Evolutionary conservation across 768 basidiomycete genomes (phyloP).

Genomic region (Lanmaoa pseudosensibilis): DNA sequence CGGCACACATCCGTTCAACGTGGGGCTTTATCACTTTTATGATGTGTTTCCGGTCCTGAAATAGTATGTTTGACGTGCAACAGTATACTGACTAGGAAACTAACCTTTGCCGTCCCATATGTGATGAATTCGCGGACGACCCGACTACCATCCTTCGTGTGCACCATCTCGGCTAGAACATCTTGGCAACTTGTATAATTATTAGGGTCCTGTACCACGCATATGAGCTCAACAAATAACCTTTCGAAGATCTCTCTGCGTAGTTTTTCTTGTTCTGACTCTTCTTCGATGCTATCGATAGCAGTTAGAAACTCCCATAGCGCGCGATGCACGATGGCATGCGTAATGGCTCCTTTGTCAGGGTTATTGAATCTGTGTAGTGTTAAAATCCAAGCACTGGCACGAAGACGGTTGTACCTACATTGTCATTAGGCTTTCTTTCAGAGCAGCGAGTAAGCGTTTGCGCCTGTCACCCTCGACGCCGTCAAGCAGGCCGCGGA

Average conservation of each 20-base stretch:
- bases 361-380: slow-evolving; percentile 81
- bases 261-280: slow-evolving; percentile 68
- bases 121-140: slow-evolving; percentile 85
- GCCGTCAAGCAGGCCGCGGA: slow-evolving; percentile 66
- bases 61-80: neutral
- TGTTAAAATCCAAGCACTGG: neutral
- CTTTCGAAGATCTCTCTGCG: slow-evolving; percentile 80
- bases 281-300: slow-evolving; percentile 55
- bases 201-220: neutral
- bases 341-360: slow-evolving; percentile 85
- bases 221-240: slow-evolving; percentile 35
- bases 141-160: slow-evolving; percentile 89
- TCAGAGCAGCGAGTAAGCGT: slow-evolving; percentile 65
- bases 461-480: slow-evolving; percentile 62
- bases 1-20: slow-evolving; percentile 81
- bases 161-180: slow-evolving; percentile 86
- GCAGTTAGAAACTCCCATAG: slow-evolving; percentile 82
- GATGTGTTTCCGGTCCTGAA: slow-evolving; percentile 86
- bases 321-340: slow-evolving; percentile 84
- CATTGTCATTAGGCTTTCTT: slow-evolving; percentile 76
- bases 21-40: slow-evolving; percentile 89
- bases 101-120: slow-evolving; percentile 78
- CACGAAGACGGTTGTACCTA: slow-evolving; percentile 37
- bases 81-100: neutral
- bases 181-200: slow-evolving; percentile 65